Conservation (phyloP, 2,329 filamentous ascomycete genomes). For the Plectosphaerella plurivora region DNA sequence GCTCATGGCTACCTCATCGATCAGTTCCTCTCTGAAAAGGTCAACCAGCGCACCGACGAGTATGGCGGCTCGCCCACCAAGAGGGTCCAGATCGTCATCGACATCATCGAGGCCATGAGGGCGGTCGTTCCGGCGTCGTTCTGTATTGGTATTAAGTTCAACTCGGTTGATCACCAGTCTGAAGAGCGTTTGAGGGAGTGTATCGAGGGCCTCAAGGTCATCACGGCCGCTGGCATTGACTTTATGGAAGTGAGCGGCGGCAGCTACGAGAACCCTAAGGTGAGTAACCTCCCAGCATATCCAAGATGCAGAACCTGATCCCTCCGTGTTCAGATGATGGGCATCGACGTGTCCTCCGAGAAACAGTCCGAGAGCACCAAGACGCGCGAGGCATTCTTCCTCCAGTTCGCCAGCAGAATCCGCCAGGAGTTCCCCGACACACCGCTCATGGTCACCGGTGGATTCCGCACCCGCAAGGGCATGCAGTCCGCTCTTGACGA, state of each 20-base stretch:
- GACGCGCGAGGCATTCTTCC: slow-evolving; percentile 63
- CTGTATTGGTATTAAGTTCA: slow-evolving; percentile 50
- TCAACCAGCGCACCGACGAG: slow-evolving; percentile 47
- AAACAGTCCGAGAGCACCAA: slow-evolving; percentile 37
- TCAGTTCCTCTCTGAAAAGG: slow-evolving; percentile 47
- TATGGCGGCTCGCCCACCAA: slow-evolving; percentile 50
- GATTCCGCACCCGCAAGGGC: slow-evolving; percentile 47
- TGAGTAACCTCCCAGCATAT: slow-evolving; percentile 16
- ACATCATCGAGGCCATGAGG: slow-evolving; percentile 41
- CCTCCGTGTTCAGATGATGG: slow-evolving; percentile 1
- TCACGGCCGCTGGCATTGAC: slow-evolving; percentile 50
- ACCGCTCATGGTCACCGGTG: slow-evolving; percentile 56
- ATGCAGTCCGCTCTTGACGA: slow-evolving; percentile 34
- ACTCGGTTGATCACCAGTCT: slow-evolving; percentile 52
- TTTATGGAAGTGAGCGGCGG: slow-evolving; percentile 67
- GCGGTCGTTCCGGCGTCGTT: slow-evolving; percentile 32
- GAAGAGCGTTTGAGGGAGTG: slow-evolving; percentile 42
- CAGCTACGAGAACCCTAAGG: slow-evolving; percentile 47
- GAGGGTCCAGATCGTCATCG: slow-evolving; percentile 44
- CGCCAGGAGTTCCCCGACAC: slow-evolving; percentile 37
- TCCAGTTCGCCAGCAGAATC: slow-evolving; percentile 57
- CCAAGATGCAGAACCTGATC: neutral
- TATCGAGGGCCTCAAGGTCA: slow-evolving; percentile 51
- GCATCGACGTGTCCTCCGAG: slow-evolving; percentile 10
- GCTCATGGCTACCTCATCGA: slow-evolving; percentile 55